Conservation (phyloP, 495 filamentous ascomycete species). For the Bacidia rubella region DNA sequence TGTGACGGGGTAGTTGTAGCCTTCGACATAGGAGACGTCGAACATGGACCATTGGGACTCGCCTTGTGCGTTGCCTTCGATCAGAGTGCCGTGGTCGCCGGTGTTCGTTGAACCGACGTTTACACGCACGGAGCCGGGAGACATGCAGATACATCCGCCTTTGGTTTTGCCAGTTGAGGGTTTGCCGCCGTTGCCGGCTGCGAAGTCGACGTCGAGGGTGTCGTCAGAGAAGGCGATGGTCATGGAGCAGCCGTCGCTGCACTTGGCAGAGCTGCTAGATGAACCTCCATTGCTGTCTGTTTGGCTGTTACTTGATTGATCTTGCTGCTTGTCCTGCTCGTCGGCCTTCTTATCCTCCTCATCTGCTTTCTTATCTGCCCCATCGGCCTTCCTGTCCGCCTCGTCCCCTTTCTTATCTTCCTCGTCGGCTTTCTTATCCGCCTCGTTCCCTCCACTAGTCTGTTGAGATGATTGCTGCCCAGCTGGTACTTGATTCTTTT, state of each 20-base stretch:
- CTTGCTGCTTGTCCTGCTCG: background rate
- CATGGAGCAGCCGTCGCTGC: constrained; percentile 3
- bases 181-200: background rate
- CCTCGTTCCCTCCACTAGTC: too few species aligned
- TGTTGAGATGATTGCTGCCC: too few species aligned
- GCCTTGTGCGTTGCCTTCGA: background rate
- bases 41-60: background rate
- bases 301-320: background rate
- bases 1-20: constrained; percentile 3
- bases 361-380: background rate
- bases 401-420: background rate
- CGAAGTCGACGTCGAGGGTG: background rate
- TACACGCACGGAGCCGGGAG: constrained; percentile 2
- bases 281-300: background rate
- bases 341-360: background rate
- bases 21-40: constrained; percentile 7
- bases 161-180: constrained; percentile 1
- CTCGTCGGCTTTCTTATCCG: background rate
- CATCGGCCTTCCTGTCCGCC: background rate
- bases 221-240: constrained; percentile 3
- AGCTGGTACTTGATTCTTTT: too few species aligned
- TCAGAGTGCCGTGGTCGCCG: constrained; percentile 1
- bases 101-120: constrained; percentile 2
- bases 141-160: constrained; percentile 5
- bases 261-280: background rate